These are phyloP conservation scores for Nannochloropsis oceanica DNA, from an alignment of 108 stramenopile species.

Conservation along the genomic window DNA sequence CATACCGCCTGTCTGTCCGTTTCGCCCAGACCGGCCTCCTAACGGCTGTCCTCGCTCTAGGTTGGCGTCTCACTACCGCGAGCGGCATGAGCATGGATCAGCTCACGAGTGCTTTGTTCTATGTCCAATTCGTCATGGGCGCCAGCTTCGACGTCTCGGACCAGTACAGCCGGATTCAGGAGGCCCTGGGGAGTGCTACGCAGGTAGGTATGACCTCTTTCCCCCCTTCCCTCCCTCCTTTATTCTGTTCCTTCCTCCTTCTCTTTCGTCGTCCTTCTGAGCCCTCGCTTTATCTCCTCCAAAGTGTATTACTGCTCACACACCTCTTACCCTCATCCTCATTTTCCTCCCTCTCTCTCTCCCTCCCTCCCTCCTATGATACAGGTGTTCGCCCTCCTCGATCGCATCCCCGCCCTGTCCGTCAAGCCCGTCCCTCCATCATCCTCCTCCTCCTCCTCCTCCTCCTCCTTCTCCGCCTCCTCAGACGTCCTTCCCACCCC, in stretches of 20 bases:
- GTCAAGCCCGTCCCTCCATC: neutral
- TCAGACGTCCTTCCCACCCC: neutral
- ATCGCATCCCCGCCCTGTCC: neutral
- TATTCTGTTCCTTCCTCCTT: neutral
- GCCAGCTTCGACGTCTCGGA: neutral
- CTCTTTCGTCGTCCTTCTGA: neutral
- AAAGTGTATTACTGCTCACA: too few relatives aligned
- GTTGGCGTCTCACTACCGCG: neutral
- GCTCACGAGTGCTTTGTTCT: neutral
- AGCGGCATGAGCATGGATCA: neutral
- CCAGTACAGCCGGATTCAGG: neutral
- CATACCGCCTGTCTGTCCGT: neutral
- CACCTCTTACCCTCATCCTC: too few relatives aligned
- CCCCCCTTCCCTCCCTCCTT: neutral
- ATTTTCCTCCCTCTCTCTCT: neutral
- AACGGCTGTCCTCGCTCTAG: neutral
- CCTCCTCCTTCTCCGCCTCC: neutral
- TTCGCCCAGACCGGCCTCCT: neutral
- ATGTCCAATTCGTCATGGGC: neutral
- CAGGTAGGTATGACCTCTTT: neutral
- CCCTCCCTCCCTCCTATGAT: neutral
- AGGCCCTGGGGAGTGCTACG: neutral
- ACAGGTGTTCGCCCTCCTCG: neutral
- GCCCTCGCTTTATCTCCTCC: too few relatives aligned
- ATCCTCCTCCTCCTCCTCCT: neutral